A percentile compares a stretch with the other conserved stretches of the same genome.
phyloP scores from a whole-genome alignment of 805 yeast genomes.

The Pichia gijzeniarum region DNA sequence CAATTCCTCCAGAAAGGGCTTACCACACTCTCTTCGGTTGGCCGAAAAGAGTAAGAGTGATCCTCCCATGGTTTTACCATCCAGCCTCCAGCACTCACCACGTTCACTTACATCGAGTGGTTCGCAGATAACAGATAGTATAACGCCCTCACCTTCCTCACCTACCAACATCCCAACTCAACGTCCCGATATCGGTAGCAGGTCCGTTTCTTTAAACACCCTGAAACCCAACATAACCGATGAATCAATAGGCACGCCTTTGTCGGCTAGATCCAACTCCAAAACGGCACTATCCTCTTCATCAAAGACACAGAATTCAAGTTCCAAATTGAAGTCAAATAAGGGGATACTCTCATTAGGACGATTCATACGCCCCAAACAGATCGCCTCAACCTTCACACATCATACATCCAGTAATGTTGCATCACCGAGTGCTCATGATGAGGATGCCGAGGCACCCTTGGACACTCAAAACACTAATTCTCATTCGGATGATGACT shows the following conservation, averaged over 20 bases:
- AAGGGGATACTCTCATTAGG: conserved; percentile 7
- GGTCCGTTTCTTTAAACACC: neutral
- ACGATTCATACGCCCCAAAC: conserved; percentile 8
- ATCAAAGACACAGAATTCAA: neutral
- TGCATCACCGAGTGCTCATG: neutral
- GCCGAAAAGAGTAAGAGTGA: too few species aligned
- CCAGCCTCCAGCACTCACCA: too few species aligned
- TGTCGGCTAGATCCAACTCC: neutral
- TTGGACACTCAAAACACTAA: too few species aligned
- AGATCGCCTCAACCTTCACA: conserved; percentile 7
- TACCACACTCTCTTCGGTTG: too few species aligned
- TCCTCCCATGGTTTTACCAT: too few species aligned
- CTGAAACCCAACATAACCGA: neutral
- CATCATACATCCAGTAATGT: conserved; percentile 4
- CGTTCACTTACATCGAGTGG: too few species aligned
- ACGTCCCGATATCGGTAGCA: conserved; percentile 2
- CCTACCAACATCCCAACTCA: neutral
- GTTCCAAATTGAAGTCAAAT: neutral
- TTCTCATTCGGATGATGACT: neutral
- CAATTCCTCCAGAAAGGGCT: too few species aligned
- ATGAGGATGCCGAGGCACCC: too few species aligned
- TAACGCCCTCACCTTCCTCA: too few species aligned
- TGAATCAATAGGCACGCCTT: neutral
- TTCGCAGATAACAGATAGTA: too few species aligned
- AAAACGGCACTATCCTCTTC: neutral